phyloP scores from a whole-genome alignment of 129 eudicot species.

The Flaveria ramosissima region DNA sequence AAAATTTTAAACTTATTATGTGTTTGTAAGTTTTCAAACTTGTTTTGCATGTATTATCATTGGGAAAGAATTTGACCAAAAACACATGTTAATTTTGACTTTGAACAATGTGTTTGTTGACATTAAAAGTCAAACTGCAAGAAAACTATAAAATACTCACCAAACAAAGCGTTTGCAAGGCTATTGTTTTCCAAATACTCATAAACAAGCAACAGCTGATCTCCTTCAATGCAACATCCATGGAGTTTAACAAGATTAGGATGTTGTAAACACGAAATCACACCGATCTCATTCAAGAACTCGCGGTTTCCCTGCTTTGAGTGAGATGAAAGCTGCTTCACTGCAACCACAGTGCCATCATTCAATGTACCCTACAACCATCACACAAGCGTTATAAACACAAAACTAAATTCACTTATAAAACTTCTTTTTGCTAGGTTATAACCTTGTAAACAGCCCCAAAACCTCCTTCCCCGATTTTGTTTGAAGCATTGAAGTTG shows the following conservation, averaged over 20 bases:
- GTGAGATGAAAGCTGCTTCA: slow-evolving; percentile 75
- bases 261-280: slow-evolving; percentile 84
- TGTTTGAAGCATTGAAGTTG: slow-evolving; percentile 61
- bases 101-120: neutral
- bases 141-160: slow-evolving; percentile 35
- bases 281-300: slow-evolving; percentile 80
- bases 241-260: slow-evolving; percentile 87
- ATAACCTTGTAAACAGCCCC: slow-evolving; percentile 81
- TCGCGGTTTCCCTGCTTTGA: slow-evolving; percentile 88
- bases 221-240: slow-evolving; percentile 84
- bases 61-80: neutral
- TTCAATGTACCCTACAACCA: slow-evolving; percentile 61
- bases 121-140: slow-evolving; percentile 16
- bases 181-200: slow-evolving; percentile 87
- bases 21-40: neutral
- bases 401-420: slow-evolving; percentile 14
- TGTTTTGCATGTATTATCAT: neutral
- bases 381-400: slow-evolving; percentile 18
- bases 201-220: slow-evolving; percentile 72
- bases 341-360: slow-evolving; percentile 78
- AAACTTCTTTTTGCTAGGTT: neutral
- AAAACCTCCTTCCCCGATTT: slow-evolving; percentile 89
- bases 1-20: neutral
- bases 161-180: slow-evolving; percentile 76
- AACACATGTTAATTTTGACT: neutral